Evolutionary conservation across 163 green algal species (phyloP).

Genomic region (Scenedesmus sp.): DNA sequence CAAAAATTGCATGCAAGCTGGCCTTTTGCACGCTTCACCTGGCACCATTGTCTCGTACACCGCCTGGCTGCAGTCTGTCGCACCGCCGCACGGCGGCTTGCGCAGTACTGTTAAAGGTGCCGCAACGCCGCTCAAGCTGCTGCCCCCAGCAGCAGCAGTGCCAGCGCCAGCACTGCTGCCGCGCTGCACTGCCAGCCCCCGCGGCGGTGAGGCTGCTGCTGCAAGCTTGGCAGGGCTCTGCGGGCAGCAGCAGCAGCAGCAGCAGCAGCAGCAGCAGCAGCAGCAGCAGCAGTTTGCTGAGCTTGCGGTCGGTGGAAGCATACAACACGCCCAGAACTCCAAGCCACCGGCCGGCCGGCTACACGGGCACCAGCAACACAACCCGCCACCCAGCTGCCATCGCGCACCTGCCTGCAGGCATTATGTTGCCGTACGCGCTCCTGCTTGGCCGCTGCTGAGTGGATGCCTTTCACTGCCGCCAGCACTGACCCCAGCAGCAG

Average conservation of each 20-base stretch:
- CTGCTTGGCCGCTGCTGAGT: conserved; percentile 73
- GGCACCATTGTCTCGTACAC: conserved; percentile 1
- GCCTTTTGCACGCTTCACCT: background rate
- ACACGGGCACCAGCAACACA: no score
- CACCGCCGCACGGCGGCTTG: background rate
- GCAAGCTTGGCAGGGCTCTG: conserved; percentile 31
- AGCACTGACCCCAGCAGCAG: conserved; percentile 74
- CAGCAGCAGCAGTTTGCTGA: background rate
- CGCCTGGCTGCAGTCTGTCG: conserved; percentile 20
- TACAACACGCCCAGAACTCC: no score
- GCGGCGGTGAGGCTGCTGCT: background rate
- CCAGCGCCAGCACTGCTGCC: background rate
- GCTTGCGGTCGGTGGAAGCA: background rate
- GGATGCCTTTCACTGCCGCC: conserved; percentile 64
- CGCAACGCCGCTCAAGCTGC: background rate
- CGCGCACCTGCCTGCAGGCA: conserved; percentile 29
- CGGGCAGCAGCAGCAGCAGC: background rate
- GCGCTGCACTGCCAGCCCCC: background rate
- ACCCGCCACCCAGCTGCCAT: background rate
- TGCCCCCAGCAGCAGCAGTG: background rate
- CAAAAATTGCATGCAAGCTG: background rate
- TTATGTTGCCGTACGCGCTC: conserved; percentile 35
- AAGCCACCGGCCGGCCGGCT: no score
- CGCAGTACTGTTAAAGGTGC: background rate
- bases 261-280: background rate